phyloP scores from a whole-genome alignment of 179 eudicot genomes.

The Spergularia azorica region DNA sequence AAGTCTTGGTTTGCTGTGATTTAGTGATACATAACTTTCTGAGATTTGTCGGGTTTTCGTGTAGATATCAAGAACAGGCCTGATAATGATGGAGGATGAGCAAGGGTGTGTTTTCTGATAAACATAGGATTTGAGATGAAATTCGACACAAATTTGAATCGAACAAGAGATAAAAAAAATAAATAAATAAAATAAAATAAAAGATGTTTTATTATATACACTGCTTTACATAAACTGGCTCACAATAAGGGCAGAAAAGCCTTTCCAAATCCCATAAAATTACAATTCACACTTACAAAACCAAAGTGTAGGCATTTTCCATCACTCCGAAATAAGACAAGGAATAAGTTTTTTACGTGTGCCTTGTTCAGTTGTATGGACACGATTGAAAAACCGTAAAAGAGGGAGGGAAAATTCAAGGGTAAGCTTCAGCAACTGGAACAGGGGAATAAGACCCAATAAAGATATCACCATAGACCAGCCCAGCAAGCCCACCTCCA shows the following conservation, averaged over 20 bases:
- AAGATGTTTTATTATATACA: conserved; percentile 13
- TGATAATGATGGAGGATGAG: conserved; percentile 13
- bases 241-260: no score
- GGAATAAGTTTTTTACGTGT: no score
- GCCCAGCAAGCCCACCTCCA: conserved; percentile 77
- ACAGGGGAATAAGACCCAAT: conserved; percentile 28
- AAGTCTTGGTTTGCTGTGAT: neutral
- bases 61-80: conserved; percentile 27
- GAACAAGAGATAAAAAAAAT: conserved; percentile 3
- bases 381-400: no score
- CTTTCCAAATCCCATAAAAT: neutral
- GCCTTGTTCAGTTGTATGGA: no score
- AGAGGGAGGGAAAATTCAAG: neutral
- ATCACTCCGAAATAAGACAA: neutral
- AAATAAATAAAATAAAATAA: no score
- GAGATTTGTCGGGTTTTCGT: neutral
- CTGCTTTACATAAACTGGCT: neutral
- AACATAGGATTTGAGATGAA: conserved; percentile 4
- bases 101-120: conserved; percentile 5
- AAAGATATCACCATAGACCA: conserved; percentile 49
- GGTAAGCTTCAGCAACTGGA: conserved; percentile 25
- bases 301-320: neutral
- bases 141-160: conserved; percentile 6
- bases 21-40: neutral
- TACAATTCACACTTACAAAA: neutral